phyloP scores from a whole-genome alignment of 1,139 yeast species.

The Yamadazyma triangularis region DNA sequence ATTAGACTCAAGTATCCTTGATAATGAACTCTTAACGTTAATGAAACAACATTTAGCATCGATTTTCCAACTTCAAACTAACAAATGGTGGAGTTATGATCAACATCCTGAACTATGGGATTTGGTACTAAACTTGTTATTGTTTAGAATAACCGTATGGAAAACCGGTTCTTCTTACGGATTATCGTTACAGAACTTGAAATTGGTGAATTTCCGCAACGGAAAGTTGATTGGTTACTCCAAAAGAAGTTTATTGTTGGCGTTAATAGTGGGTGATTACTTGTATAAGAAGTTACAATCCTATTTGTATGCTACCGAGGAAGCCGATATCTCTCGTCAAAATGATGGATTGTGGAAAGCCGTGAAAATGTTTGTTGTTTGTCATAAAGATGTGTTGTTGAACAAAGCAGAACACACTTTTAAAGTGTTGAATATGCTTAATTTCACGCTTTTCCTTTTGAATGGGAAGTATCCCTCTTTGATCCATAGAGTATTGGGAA shows the following conservation, averaged over 20 bases:
- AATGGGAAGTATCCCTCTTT: constrained; percentile 64
- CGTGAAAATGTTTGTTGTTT: constrained; percentile 14
- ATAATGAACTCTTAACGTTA: constrained; percentile 48
- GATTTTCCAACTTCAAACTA: constrained; percentile 30
- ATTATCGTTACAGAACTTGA: constrained; percentile 63
- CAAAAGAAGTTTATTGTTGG: constrained; percentile 39
- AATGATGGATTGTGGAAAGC: constrained; percentile 5
- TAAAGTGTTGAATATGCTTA: constrained; percentile 38
- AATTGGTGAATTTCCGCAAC: constrained; percentile 32
- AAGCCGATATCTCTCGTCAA: constrained; percentile 12
- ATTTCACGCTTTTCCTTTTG: constrained; percentile 48
- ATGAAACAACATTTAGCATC: constrained; percentile 39
- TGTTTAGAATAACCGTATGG: constrained; percentile 72
- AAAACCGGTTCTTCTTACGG: constrained; percentile 75
- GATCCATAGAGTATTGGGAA: constrained; percentile 53
- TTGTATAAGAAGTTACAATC: constrained; percentile 46
- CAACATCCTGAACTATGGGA: constrained; percentile 55
- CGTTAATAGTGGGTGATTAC: constrained; percentile 53
- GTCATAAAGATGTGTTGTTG: constrained; percentile 21
- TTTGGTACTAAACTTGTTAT: constrained; percentile 48
- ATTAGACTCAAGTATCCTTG: constrained; percentile 63
- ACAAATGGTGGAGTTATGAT: constrained; percentile 38
- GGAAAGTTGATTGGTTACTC: constrained; percentile 34
- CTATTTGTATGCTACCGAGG: constrained; percentile 42
- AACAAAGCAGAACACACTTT: constrained; percentile 36